Evolutionary conservation across 2,329 filamentous ascomycete genomes (phyloP), one percentile per base, ranked within the genome.

Genomic region (Pseudocercospora ulei): DNA sequence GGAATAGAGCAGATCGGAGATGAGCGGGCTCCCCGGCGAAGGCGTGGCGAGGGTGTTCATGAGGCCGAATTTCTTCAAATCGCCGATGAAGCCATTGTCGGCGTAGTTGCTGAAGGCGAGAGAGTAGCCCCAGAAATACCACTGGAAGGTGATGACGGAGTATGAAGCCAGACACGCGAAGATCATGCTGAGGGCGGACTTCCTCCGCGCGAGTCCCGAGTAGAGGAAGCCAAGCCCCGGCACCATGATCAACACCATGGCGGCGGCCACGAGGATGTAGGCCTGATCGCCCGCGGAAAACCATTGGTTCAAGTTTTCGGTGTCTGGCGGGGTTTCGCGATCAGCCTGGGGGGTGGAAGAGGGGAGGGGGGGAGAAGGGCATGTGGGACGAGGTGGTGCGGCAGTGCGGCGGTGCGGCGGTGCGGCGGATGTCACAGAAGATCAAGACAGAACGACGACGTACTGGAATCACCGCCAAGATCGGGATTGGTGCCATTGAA

Each of bases 61-160:
- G 54, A 98, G 72, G 46, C 86, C 90, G 55, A 96, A 94, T 63
- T 92, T 82, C 53, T 78, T 73, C 39, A 98, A 67, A 61, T 96
- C 77, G 39, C 90, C 90, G 58, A 98, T 96, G 67, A 82, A 96
- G 37, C 83, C 81, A 65, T 83, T 95, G 51, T 75, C 85, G 3
- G 80, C 82, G 8, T 76, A 77, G 27, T 74, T 71, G 57, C 82
- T 90, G 65, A 96, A 95, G 36, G 88, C 87, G 46, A 98, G 71
- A 8, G 88, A 94, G 65, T 94, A 98, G 23, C 90, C 90, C 88
- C 90, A 96, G 64, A 98, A 95, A 59, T 95, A 96, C 90, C 90
- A 98, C 68, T 98, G 90, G 69, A 98, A 95, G 40, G 83, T 81
- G 61, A 95, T 73, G 59, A 96, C 78, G 31, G 83, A 87, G 60